Conservation (phyloP, 441 rosid genomes). For the Jatropha podagrica region DNA sequence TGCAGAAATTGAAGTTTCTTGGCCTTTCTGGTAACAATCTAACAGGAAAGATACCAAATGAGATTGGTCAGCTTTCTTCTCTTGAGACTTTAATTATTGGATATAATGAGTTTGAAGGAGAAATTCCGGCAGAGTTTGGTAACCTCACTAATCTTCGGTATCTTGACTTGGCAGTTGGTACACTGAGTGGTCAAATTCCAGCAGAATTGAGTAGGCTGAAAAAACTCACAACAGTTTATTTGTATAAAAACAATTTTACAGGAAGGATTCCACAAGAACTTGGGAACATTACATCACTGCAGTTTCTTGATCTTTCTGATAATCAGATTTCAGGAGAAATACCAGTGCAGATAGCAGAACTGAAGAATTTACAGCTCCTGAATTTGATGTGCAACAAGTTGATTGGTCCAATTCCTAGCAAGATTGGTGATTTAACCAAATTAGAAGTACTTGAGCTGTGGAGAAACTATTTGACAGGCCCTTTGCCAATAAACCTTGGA, state of each 20-base stretch:
- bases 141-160: conserved; percentile 72
- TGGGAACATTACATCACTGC: conserved; percentile 58
- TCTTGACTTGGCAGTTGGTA: conserved; percentile 74
- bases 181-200: conserved; percentile 76
- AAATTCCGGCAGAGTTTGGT: conserved; percentile 66
- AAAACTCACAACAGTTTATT: conserved; percentile 54
- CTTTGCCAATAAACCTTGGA: conserved; percentile 66
- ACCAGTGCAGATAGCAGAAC: conserved; percentile 52
- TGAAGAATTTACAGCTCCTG: conserved; percentile 72
- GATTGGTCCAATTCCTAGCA: conserved; percentile 58
- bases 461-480: conserved; percentile 79
- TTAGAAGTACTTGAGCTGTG: conserved; percentile 71
- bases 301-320: conserved; percentile 77
- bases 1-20: conserved; percentile 73
- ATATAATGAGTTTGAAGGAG: conserved; percentile 73
- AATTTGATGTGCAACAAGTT: conserved; percentile 83
- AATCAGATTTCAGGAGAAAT: conserved; percentile 66
- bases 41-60: conserved; percentile 65
- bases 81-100: conserved; percentile 82
- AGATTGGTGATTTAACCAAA: conserved; percentile 48
- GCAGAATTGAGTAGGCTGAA: conserved; percentile 63
- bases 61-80: conserved; percentile 70
- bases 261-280: conserved; percentile 65
- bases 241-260: conserved; percentile 67
- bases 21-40: conserved; percentile 92